These are phyloP conservation scores for Termitomyces sp. DNA, from an alignment of 768 basidiomycete species.

Conservation along the genomic window DNA sequence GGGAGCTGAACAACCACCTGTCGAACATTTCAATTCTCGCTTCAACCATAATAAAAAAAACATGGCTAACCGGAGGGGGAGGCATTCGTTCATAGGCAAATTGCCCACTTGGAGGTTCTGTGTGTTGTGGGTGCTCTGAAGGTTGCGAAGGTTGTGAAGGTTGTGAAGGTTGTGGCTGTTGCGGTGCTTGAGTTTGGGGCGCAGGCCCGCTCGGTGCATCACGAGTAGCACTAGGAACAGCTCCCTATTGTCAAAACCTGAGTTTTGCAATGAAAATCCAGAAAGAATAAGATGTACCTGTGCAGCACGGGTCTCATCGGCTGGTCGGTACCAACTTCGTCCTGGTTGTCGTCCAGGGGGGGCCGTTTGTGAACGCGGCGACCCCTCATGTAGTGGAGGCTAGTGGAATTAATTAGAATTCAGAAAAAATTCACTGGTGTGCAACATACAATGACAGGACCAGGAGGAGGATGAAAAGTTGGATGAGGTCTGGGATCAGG, in stretches of 20 bases:
- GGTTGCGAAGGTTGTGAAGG: conserved; percentile 1
- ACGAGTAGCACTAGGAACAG: conserved; percentile 17
- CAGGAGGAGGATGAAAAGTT: not conserved
- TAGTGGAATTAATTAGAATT: conserved; percentile 4
- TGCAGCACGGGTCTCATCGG: not conserved
- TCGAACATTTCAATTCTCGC: not conserved
- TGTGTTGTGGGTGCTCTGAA: not conserved
- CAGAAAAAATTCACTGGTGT: not conserved
- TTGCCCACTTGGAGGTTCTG: conserved; percentile 11
- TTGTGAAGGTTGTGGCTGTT: not conserved
- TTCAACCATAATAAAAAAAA: not conserved
- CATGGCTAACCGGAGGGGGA: conserved; percentile 43
- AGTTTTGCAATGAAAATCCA: not conserved
- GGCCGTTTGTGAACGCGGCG: conserved; percentile 20
- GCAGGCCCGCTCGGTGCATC: not conserved
- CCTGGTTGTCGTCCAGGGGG: conserved; percentile 15
- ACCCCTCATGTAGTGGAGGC: not conserved
- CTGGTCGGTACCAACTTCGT: conserved; percentile 27
- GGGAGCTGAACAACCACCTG: conserved; percentile 61
- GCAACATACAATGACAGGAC: conserved; percentile 18
- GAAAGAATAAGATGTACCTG: not conserved
- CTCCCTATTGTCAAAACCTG: not conserved
- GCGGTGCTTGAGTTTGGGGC: conserved; percentile 16
- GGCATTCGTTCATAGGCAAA: conserved; percentile 42
- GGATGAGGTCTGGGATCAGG: too few species aligned